Evolutionary conservation across 2,329 filamentous ascomycete species (phyloP), one percentile per base, ranked within the genome.

Genomic region (Venturia asperata): DNA sequence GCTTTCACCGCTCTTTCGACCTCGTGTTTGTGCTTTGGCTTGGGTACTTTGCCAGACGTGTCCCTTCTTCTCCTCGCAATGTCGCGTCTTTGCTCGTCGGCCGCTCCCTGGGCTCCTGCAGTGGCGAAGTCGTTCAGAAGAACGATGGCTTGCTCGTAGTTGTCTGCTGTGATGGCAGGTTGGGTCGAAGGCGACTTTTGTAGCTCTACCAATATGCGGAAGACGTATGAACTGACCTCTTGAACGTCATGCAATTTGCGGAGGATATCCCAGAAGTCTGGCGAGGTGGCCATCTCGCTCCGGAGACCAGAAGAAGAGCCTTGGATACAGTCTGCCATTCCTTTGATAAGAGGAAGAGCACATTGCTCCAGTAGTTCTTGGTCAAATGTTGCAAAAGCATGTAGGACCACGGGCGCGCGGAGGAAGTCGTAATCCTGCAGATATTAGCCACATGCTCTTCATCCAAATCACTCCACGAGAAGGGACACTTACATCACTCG

Each of bases 221-320:
- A 97, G 0, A 96, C 92, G 19, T 87, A 82, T 0, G 87, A 82
- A 1, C 91, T 89, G 34, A 89, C 87, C 64, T 90, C 87, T 3
- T 85, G 78, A 67, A 88, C 84, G 30, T 82, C 80, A 60, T 90
- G 86, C 21, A 99, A 79, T 41, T 86, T 84, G 67, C 91, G 87
- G 63, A 99, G 80, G 17, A 97, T 90, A 5, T 89, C 88, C 94
- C 94, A 99, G 75, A 99, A 97, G 73, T 99, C 94, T 0, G 94
- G 94, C 21, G 93, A 97, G 17, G 91, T 93, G 77, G 96, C 95
- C 70, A 97, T 90, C 77, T 97, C 93, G 70, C 90, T 96, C 66
- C 91, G 87, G 37, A 99, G 79, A 15, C 89, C 86, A 34, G 87
- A 86, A 0, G 91, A 87, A 0, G 91, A 86, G 67, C 89, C 85